Conservation (phyloP, 345 rosid genomes). For the Brassica cretica region DNA sequence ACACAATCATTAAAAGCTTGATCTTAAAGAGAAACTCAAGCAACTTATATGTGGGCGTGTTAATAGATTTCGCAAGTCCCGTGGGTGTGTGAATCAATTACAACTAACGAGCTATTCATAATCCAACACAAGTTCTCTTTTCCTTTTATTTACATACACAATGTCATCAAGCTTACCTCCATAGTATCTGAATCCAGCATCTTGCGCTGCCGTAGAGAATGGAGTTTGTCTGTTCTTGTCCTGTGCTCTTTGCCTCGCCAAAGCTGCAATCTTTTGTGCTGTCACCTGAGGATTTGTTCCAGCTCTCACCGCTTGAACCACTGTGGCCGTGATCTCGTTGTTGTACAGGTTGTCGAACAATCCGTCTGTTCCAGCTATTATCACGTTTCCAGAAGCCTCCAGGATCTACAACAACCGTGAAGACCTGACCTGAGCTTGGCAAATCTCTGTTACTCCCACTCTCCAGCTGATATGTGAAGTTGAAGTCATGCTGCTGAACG, state of each 20-base stretch:
- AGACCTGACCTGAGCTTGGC: conserved; percentile 95
- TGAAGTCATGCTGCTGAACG: conserved; percentile 92
- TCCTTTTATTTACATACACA: conserved; percentile 30
- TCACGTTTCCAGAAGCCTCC: conserved; percentile 95
- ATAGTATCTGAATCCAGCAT: conserved; percentile 95
- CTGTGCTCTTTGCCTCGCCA: conserved; percentile 94
- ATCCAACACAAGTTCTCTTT: conserved; percentile 2
- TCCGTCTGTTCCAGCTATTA: conserved; percentile 94
- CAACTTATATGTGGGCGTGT: conserved; percentile 20
- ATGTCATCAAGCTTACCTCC: conserved; percentile 99
- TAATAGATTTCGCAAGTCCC: background rate
- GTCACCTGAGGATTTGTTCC: conserved; percentile 86
- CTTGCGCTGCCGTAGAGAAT: conserved; percentile 96
- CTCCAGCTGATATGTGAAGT: conserved; percentile 92
- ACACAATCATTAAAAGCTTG: no score
- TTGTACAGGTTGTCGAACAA: conserved; percentile 91
- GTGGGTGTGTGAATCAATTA: conserved; percentile 15
- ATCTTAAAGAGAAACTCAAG: no score
- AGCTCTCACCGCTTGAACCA: conserved; percentile 92
- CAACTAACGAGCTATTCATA: background rate
- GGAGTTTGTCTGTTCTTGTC: conserved; percentile 93
- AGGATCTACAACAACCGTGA: conserved; percentile 78
- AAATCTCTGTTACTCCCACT: conserved; percentile 76
- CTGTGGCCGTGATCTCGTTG: conserved; percentile 94
- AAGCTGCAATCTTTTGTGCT: conserved; percentile 96